These are phyloP conservation scores for Fremontodendron californicum DNA, from an alignment of 345 rosid genomes.

Conservation along the genomic window DNA sequence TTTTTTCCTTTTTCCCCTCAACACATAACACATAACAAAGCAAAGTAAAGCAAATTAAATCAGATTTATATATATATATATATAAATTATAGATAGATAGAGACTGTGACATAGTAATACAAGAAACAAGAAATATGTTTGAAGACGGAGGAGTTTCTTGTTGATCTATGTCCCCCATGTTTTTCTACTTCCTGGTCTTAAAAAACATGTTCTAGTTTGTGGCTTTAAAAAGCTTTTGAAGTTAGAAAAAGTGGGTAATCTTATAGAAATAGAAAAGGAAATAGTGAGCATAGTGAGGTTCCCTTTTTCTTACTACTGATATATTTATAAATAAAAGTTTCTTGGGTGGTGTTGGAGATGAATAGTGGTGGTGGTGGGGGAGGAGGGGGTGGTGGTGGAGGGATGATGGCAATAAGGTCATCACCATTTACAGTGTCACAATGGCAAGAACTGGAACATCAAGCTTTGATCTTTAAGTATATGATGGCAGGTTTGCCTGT, in stretches of 20 bases:
- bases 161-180: slow-evolving; percentile 38
- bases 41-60: not conserved
- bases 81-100: not conserved
- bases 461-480: slow-evolving; percentile 58
- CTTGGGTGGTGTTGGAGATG: slow-evolving; percentile 23
- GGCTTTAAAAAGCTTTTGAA: slow-evolving; percentile 3
- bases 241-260: not conserved
- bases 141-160: slow-evolving; percentile 20
- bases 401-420: slow-evolving; percentile 31
- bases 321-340: not conserved
- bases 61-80: not conserved
- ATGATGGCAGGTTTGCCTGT: slow-evolving; percentile 58
- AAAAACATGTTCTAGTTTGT: slow-evolving; percentile 20
- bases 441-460: slow-evolving; percentile 61
- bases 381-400: slow-evolving; percentile 24
- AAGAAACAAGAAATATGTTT: slow-evolving; percentile 12
- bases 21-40: slow-evolving; percentile 7
- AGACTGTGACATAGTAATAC: slow-evolving; percentile 11
- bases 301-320: no score
- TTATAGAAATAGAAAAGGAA: not conserved
- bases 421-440: slow-evolving; percentile 55
- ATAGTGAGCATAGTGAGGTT: no score
- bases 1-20: slow-evolving; percentile 20
- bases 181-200: slow-evolving; percentile 14
- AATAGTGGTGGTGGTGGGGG: slow-evolving; percentile 24